Evolutionary conservation across 2,329 filamentous ascomycete species (phyloP).

Genomic region (Paramyrothecium sp.): DNA sequence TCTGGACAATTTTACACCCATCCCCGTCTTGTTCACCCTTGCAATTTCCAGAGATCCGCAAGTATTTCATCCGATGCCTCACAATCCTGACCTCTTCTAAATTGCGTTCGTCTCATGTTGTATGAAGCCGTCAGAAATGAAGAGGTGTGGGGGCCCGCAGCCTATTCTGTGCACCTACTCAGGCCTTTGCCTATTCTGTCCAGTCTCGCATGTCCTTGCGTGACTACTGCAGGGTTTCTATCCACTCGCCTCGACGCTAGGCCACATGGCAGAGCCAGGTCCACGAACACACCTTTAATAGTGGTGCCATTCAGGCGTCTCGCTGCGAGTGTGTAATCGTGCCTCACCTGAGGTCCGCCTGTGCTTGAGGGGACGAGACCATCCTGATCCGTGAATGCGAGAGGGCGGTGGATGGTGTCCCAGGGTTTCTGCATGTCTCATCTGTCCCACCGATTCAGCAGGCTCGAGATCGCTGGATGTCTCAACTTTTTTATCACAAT

Average conservation of each 20-base stretch:
- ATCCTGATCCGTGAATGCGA: background rate
- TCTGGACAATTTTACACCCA: background rate
- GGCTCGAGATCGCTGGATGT: too few species aligned
- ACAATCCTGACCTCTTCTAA: background rate
- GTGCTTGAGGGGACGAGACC: background rate
- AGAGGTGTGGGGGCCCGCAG: background rate
- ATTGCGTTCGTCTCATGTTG: background rate
- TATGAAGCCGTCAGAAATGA: background rate
- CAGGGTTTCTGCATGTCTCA: too few species aligned
- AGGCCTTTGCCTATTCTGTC: background rate
- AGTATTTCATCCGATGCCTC: background rate
- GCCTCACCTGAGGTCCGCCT: background rate
- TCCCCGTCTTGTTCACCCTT: background rate
- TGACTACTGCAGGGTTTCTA: background rate
- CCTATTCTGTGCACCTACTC: background rate
- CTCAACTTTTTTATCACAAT: too few species aligned
- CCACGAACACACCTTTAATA: too few species aligned
- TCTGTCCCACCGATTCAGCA: background rate
- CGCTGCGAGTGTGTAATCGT: too few species aligned
- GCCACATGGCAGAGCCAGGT: background rate
- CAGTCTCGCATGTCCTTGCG: background rate
- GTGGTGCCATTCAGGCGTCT: too few species aligned
- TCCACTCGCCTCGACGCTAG: background rate
- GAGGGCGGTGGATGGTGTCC: too few species aligned
- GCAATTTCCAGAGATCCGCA: background rate